Evolutionary conservation across 805 yeast genomes (phyloP), one percentile per base, ranked within the genome.

Genomic region (Starmerella riodocensis): DNA sequence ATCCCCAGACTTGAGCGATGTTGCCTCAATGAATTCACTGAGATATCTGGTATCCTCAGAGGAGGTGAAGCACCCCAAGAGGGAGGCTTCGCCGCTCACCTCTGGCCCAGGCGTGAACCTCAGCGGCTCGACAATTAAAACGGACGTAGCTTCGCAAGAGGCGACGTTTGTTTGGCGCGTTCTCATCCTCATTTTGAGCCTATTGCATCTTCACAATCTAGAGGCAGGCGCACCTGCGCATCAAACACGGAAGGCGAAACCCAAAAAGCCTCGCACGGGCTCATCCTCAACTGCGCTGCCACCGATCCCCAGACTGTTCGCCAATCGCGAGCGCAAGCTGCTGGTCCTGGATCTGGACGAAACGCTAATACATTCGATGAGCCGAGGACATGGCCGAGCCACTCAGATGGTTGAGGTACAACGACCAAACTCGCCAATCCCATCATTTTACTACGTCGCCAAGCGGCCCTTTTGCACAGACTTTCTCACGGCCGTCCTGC

Each of bases 391-490:
- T 30, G 56, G 59, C 50, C 52, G 64, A 11, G 62, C 67, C 32
- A 72, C 72, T 23, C 76, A 78, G 45, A 76, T 85, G 70, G 79
- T 88, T 38, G 98, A 88, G 60, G 85, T 88, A 42, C 72, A 71
- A 46, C 39, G 38, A 4, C 21, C 33, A 6, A 24, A 34, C 26
- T 12, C 32, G 28, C 34, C 43, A 9, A 63, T 79, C 23, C 67
- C 68, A 42, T 73, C 74, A 50, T 63, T 91, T 14, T 91, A 88
- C 59, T 80, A 79, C 56, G 94, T 91, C 20, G 82, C 83, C 54
- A 88, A 88, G 56, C 65, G 98, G 38, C 98, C 98, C 0, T 78
- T 69, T 55, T 91, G 95, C 57, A 94, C 84, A 57, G 71, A 74
- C 47, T 91, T 91, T 53, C 64, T 91, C 20, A 65, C 73, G 43